Conservation (phyloP, 202 grass and related monocot genomes). For the Panicum virgatum region DNA sequence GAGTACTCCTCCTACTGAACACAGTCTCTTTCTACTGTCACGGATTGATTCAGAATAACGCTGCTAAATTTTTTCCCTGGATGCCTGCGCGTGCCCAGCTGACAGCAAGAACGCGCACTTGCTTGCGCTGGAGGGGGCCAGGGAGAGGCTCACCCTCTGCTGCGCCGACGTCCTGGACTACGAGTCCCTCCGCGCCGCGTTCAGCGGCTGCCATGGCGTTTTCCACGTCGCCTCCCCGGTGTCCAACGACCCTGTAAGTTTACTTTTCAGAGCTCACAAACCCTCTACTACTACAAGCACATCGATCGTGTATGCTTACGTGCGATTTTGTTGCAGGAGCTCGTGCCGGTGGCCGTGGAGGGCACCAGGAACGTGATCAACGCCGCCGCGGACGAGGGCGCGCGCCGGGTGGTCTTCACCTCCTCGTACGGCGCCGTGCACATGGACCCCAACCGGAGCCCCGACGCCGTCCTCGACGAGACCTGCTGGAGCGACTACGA, state of each 20-base stretch:
- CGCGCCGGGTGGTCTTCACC: slow-evolving; percentile 43
- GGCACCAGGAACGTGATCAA: slow-evolving; percentile 46
- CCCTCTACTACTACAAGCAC: no score
- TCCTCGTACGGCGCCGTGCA: slow-evolving; percentile 59
- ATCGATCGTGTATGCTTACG: no score
- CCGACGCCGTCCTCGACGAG: slow-evolving; percentile 61
- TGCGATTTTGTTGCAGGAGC: neutral
- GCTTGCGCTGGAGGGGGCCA: slow-evolving; percentile 34
- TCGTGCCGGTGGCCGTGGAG: slow-evolving; percentile 45
- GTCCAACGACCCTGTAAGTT: slow-evolving; percentile 51
- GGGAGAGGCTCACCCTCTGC: slow-evolving; percentile 39
- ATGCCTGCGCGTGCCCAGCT: neutral
- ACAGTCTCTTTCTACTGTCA: neutral
- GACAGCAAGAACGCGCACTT: slow-evolving; percentile 55
- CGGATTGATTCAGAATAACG: neutral
- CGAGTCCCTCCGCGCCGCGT: slow-evolving; percentile 34
- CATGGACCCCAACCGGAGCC: slow-evolving; percentile 58
- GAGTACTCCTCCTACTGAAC: neutral
- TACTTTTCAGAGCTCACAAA: no score
- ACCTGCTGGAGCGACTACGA: slow-evolving; percentile 60
- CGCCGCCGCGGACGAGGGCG: slow-evolving; percentile 37
- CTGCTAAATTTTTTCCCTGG: neutral
- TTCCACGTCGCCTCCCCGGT: slow-evolving; percentile 64
- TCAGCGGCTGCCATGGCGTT: slow-evolving; percentile 53
- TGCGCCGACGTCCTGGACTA: slow-evolving; percentile 45